Evolutionary conservation across 768 basidiomycete species (phyloP).

Genomic region (Mycena chlorophos): DNA sequence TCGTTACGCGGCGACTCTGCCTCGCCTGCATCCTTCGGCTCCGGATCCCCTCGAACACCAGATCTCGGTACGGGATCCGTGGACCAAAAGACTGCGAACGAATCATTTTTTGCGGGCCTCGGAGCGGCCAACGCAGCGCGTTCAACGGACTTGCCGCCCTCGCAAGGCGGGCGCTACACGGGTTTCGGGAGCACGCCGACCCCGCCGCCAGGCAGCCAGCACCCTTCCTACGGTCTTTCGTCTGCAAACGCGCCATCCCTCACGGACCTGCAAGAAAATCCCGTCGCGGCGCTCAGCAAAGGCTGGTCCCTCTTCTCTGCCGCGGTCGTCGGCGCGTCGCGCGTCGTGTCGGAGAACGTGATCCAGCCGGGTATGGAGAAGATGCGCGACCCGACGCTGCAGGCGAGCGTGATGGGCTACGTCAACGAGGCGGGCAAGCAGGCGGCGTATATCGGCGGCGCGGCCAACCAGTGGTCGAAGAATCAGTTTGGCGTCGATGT

Average conservation of each 20-base stretch:
- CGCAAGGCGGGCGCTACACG: constrained; percentile 89
- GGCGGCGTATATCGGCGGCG: constrained; percentile 59
- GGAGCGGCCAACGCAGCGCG: constrained; percentile 81
- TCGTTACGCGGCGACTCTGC: constrained; percentile 54
- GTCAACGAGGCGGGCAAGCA: constrained; percentile 66
- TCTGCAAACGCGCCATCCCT: constrained; percentile 80
- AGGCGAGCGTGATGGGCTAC: constrained; percentile 72
- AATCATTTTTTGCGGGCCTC: constrained; percentile 80
- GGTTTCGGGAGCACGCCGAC: constrained; percentile 90
- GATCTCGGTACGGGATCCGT: constrained; percentile 31
- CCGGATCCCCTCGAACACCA: constrained; percentile 44
- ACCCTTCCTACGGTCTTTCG: constrained; percentile 72
- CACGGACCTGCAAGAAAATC: constrained; percentile 83
- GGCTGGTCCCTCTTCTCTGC: constrained; percentile 96
- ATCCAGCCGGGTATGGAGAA: constrained; percentile 87
- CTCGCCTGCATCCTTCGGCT: constrained; percentile 56
- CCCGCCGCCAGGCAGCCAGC: constrained; percentile 49
- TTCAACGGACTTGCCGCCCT: constrained; percentile 80
- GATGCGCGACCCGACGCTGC: constrained; percentile 78
- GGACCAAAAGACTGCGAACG: constrained; percentile 80
- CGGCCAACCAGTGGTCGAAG: constrained; percentile 79
- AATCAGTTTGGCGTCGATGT: constrained; percentile 82
- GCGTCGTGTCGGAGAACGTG: constrained; percentile 79
- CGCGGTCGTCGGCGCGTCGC: constrained; percentile 76
- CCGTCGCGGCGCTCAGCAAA: constrained; percentile 81